Percentiles rank a stretch among this genome's conserved stretches.
These are phyloP conservation scores for Knoxdaviesia proteae DNA, from an alignment of 2,329 filamentous ascomycete species.

Conservation along the genomic window DNA sequence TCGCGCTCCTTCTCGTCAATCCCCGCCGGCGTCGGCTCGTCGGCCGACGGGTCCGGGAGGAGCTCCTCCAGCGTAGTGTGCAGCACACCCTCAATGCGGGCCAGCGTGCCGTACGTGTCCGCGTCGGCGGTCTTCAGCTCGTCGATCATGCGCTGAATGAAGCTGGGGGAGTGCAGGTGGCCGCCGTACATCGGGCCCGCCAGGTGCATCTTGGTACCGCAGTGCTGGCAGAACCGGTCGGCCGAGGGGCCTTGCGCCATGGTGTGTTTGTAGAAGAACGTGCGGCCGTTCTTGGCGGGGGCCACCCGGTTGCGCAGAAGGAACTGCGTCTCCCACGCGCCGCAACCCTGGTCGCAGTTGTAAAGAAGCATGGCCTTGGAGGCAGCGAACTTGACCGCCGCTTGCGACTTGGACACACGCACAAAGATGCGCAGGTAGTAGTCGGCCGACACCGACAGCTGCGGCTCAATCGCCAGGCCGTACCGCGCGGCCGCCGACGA, in stretches of 20 bases:
- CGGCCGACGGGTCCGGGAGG: conserved; percentile 16
- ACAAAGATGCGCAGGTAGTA: conserved; percentile 89
- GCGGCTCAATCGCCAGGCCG: conserved; percentile 71
- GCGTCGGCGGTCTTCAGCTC: conserved; percentile 46
- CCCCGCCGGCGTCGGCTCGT: conserved; percentile 11
- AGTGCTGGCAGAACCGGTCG: conserved; percentile 55
- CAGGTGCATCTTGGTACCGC: conserved; percentile 68
- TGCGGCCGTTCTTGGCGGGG: conserved; percentile 48
- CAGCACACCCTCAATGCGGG: conserved; percentile 79
- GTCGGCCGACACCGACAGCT: conserved; percentile 85
- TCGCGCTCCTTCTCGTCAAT: conserved; percentile 20
- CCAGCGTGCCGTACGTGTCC: conserved; percentile 56
- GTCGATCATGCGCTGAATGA: conserved; percentile 59
- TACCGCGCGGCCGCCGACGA: conserved; percentile 66
- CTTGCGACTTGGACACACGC: conserved; percentile 55
- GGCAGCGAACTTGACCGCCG: conserved; percentile 73
- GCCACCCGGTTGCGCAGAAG: conserved; percentile 48
- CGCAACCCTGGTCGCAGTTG: conserved; percentile 76
- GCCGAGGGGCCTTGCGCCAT: conserved; percentile 51
- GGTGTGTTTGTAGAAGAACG: conserved; percentile 56
- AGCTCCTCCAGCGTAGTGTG: conserved; percentile 67
- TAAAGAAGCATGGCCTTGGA: conserved; percentile 88
- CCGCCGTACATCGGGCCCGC: conserved; percentile 92
- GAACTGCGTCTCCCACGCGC: conserved; percentile 72
- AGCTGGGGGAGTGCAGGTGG: conserved; percentile 64